Conservation (phyloP, 352 stramenopile species). For the Pilasporangium apinafurcum region DNA sequence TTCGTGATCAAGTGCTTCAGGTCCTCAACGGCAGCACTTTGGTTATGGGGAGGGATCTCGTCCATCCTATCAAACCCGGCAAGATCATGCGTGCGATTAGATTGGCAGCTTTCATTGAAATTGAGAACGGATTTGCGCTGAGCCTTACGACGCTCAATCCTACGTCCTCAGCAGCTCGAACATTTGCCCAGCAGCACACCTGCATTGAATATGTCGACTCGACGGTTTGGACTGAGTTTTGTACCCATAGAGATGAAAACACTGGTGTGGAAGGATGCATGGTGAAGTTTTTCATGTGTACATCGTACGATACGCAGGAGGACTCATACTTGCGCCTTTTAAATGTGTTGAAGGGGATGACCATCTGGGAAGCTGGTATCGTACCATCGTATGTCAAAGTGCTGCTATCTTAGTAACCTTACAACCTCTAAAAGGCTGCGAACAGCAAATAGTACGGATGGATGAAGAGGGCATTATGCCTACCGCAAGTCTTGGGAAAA, state of each 20-base stretch:
- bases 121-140: constrained; percentile 47
- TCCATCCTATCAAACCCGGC: constrained; percentile 35
- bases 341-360: constrained; percentile 38
- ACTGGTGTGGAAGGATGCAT: constrained; percentile 32
- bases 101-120: constrained; percentile 39
- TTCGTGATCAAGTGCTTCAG: constrained; percentile 36
- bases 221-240: constrained; percentile 54
- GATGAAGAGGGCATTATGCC: no score
- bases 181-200: constrained; percentile 18
- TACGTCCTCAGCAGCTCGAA: constrained; percentile 24
- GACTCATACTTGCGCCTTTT: constrained; percentile 42
- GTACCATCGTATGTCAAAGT: no score
- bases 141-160: constrained; percentile 54
- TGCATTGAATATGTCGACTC: constrained; percentile 48
- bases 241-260: constrained; percentile 12
- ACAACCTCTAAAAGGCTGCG: no score
- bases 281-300: constrained; percentile 60
- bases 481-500: no score
- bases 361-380: constrained; percentile 50
- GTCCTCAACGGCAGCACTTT: constrained; percentile 45
- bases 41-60: constrained; percentile 31
- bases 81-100: constrained; percentile 45
- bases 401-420: no score
- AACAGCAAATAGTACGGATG: no score
- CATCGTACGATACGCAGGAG: constrained; percentile 56